Percentiles rank a stretch among this genome's conserved stretches.
phyloP scores from a whole-genome alignment of 257 asterid species.

The Rubia yunnanensis region DNA sequence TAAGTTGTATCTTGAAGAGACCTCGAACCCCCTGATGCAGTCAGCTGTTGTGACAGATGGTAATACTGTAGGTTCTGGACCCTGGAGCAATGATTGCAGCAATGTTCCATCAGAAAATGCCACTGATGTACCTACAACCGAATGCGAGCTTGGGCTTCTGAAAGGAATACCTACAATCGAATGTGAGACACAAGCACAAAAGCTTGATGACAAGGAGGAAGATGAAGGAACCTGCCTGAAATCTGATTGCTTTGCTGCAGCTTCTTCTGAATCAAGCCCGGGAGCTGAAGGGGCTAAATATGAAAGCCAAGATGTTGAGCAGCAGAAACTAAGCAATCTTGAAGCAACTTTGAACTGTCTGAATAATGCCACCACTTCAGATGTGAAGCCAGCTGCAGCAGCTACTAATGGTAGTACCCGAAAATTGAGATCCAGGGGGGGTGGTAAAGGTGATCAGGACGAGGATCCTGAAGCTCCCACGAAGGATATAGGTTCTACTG shows the following conservation, averaged over 20 bases:
- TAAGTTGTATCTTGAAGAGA: constrained; percentile 14
- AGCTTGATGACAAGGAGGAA: constrained; percentile 20
- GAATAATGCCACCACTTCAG: neutral
- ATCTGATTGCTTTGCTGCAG: constrained; percentile 13
- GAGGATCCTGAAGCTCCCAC: neutral
- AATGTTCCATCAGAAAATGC: neutral
- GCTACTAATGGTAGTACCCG: neutral
- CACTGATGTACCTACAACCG: neutral
- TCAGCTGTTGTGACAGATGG: constrained; percentile 5
- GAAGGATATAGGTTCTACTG: neutral
- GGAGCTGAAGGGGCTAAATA: constrained; percentile 14
- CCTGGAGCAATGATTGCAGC: neutral
- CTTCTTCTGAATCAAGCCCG: constrained; percentile 18
- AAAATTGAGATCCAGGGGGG: constrained; percentile 8
- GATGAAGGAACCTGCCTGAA: constrained; percentile 2
- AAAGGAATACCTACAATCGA: constrained; percentile 15
- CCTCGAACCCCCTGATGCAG: no score
- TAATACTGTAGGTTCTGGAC: neutral
- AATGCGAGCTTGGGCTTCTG: neutral
- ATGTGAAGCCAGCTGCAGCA: neutral
- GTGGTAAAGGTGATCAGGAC: neutral
- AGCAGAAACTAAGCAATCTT: neutral
- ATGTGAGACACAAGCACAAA: constrained; percentile 2
- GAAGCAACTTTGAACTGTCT: neutral
- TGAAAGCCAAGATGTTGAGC: neutral